Conservation (phyloP, 768 basidiomycete species). For the Panus rudis region DNA sequence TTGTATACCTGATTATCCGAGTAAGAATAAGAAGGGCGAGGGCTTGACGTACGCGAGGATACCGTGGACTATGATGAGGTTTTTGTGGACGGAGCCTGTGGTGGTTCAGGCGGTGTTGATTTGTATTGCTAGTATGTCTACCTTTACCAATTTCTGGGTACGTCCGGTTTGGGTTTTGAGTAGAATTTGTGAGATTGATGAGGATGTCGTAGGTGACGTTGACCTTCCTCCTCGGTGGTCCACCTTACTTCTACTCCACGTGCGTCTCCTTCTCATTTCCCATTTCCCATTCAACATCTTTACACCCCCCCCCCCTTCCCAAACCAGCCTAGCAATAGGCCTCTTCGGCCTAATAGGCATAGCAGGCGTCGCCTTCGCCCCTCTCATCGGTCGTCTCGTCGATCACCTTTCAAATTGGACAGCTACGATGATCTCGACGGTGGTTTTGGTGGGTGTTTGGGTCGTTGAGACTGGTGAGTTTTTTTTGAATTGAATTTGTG, state of each 20-base stretch:
- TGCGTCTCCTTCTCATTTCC: constrained; percentile 19
- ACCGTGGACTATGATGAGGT: constrained; percentile 71
- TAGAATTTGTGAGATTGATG: not conserved
- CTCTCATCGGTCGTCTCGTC: constrained; percentile 59
- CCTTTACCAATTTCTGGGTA: constrained; percentile 40
- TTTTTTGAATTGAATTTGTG: no score
- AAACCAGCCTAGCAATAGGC: constrained; percentile 39
- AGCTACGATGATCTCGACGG: constrained; percentile 52
- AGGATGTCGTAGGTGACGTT: constrained; percentile 41
- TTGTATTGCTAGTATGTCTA: constrained; percentile 52
- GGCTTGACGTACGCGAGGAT: constrained; percentile 62
- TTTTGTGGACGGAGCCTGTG: constrained; percentile 69
- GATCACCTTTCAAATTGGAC: constrained; percentile 76
- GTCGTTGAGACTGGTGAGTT: no score
- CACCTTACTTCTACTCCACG: constrained; percentile 75
- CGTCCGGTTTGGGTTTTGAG: no score
- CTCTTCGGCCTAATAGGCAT: constrained; percentile 44
- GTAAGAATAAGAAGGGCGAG: constrained; percentile 63
- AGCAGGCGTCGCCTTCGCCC: constrained; percentile 62
- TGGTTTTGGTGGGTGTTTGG: no score
- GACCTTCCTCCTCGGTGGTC: constrained; percentile 74
- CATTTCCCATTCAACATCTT: not conserved
- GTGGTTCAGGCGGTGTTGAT: constrained; percentile 64
- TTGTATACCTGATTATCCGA: constrained; percentile 77
- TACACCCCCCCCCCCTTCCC: not conserved